A percentile compares a stretch with the other conserved stretches of the same genome.
These are phyloP conservation scores for Papiliotrema terrestris DNA, from an alignment of 1,284 basidiomycete species.

Conservation along the genomic window DNA sequence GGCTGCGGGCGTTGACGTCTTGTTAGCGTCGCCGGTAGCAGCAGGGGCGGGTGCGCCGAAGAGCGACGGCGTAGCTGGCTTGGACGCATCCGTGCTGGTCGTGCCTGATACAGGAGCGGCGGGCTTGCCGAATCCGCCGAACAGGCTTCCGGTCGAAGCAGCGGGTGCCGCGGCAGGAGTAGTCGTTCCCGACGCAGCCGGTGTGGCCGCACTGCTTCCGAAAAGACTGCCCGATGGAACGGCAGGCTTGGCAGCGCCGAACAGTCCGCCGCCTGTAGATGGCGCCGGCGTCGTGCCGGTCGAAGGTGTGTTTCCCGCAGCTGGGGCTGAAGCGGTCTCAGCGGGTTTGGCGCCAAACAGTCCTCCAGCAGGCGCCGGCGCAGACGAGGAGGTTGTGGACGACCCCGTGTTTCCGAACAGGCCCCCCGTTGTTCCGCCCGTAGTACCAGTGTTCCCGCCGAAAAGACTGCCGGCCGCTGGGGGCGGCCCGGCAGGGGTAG, in stretches of 20 bases:
- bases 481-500: conserved; percentile 21
- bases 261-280: conserved; percentile 16
- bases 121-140: conserved; percentile 32
- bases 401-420: conserved; percentile 2
- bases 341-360: conserved; percentile 35
- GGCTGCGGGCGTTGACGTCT: conserved; percentile 14
- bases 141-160: conserved; percentile 15
- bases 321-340: not conserved
- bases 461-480: conserved; percentile 20
- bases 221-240: conserved; percentile 10
- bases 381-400: conserved; percentile 15
- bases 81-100: conserved; percentile 18
- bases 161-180: conserved; percentile 19
- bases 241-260: conserved; percentile 19
- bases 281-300: conserved; percentile 9
- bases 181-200: conserved; percentile 4
- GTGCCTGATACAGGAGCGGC: conserved; percentile 4
- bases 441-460: conserved; percentile 18
- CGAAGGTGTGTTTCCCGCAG: not conserved
- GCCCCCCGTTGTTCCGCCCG: conserved; percentile 1
- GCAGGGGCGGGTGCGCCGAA: conserved; percentile 23
- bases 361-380: conserved; percentile 19
- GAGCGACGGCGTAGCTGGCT: conserved; percentile 11
- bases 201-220: not conserved
- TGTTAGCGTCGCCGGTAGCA: conserved; percentile 11